Base-by-base conservation (phyloP, 129 eudicot species). In the Ambrosia trifida region DNA sequence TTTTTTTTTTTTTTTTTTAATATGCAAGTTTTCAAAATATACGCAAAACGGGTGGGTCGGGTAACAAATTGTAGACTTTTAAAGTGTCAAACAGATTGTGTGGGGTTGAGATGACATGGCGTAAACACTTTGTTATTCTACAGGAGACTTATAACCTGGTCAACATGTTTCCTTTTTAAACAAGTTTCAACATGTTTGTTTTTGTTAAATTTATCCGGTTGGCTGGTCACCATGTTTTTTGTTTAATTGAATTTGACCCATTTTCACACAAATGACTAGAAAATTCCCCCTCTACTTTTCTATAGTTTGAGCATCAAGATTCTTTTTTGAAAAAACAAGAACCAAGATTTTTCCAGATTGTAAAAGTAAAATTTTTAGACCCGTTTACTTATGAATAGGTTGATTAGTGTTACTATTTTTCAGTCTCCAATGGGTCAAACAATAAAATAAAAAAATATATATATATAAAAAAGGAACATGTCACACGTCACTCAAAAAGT, bases 301-400 rank as follows among this genome's bases (percentile, higher is more conserved):
- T 11, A 38, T 36, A 63, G 70, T 33, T 61, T 49, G 28, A 64
- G 64, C 9, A 54, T 74, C 12, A 19, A 74, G 33, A 36, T 74
- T 35, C 53, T 0, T 40, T 40, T 7, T 40, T 40, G 7, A 10
- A 40, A 6, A 10, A 40, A 8, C 11, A 40, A 64, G 64, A 5
- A 54, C 64, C 17, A 19, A 74, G 33, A 36, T 74, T 35, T 56
- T 64, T 63, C 53, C 6, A 1, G 13, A 33, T 32, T n/a, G 28
- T 32, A 35, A 7, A 61, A 35, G 66, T 31, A 19, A 61, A 7
- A n/a, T 32, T 33, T 40, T 60, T 14, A n/a, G 12, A 33, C 45
- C 13, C 66, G 3, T 61, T 61, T 16, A 61, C 45, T 7, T 14
- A 61, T 30, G 5, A 14, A 61, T 16, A 41, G 65, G 65, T 13